Percentiles rank a stretch among this genome's conserved stretches.
Evolutionary conservation across 768 basidiomycete genomes (phyloP).

Genomic region (Cystofilobasidium capitatum): DNA sequence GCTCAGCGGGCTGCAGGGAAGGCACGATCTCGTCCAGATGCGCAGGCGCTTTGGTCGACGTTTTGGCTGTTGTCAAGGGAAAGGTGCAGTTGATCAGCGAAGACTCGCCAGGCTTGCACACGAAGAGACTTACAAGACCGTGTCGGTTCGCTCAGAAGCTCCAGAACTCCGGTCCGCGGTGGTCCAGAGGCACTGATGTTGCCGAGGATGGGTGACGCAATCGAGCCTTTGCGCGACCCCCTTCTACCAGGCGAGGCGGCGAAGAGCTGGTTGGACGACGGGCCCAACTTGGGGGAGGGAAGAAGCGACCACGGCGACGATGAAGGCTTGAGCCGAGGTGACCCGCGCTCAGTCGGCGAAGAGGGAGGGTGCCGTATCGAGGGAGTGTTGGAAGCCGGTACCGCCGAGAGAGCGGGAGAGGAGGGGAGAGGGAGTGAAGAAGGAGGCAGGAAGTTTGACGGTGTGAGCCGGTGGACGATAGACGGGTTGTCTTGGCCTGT

Average conservation of each 20-base stretch:
- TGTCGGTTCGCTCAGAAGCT: neutral
- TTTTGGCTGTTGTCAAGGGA: neutral
- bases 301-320: slow-evolving; percentile 10
- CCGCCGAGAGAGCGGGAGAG: neutral
- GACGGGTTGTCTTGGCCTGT: neutral
- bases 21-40: slow-evolving; percentile 44
- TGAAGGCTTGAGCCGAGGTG: neutral
- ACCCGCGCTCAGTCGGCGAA: neutral
- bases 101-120: neutral
- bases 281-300: neutral
- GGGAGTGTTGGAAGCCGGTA: neutral
- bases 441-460: slow-evolving; percentile 2
- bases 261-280: neutral
- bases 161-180: slow-evolving; percentile 21
- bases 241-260: neutral
- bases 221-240: neutral
- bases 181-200: neutral
- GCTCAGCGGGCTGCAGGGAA: slow-evolving; percentile 53
- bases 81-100: neutral
- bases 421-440: neutral
- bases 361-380: neutral
- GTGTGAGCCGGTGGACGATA: slow-evolving; percentile 7
- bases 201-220: slow-evolving; percentile 6
- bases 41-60: slow-evolving; percentile 1
- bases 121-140: neutral